Evolutionary conservation across 345 rosid species (phyloP).

Genomic region (Schrenkiella parvula): DNA sequence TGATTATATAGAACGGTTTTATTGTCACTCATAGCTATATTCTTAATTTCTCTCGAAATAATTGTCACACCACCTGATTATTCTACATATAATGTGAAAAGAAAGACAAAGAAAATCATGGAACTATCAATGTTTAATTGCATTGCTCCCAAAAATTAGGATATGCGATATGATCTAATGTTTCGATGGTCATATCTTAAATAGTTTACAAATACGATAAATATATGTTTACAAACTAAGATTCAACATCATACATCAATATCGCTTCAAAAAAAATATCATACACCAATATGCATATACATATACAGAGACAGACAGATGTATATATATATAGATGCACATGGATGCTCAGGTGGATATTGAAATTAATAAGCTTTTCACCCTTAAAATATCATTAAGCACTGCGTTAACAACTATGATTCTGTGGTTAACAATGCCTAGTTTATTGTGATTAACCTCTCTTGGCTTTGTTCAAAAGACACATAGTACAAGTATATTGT

Average conservation of each 20-base stretch:
- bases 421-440: conserved; percentile 18
- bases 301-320: background rate
- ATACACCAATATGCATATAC: background rate
- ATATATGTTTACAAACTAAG: too few relatives aligned
- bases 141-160: conserved; percentile 13
- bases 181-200: conserved; percentile 3
- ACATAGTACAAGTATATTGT: background rate
- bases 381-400: conserved; percentile 5
- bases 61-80: background rate
- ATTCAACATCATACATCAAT: too few relatives aligned
- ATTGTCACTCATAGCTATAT: background rate
- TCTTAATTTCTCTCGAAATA: background rate
- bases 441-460: conserved; percentile 29
- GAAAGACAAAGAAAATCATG: conserved; percentile 6
- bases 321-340: conserved; percentile 16
- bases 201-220: too few relatives aligned
- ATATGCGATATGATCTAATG: background rate
- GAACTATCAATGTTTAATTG: background rate
- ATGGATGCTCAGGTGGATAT: conserved; percentile 8
- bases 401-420: conserved; percentile 13
- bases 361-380: background rate
- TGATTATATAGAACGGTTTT: background rate
- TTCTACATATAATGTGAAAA: background rate
- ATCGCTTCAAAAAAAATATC: too few relatives aligned
- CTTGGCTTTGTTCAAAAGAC: conserved; percentile 24